Conservation (phyloP, 441 rosid genomes). For the Bruguiera hainesii region DNA sequence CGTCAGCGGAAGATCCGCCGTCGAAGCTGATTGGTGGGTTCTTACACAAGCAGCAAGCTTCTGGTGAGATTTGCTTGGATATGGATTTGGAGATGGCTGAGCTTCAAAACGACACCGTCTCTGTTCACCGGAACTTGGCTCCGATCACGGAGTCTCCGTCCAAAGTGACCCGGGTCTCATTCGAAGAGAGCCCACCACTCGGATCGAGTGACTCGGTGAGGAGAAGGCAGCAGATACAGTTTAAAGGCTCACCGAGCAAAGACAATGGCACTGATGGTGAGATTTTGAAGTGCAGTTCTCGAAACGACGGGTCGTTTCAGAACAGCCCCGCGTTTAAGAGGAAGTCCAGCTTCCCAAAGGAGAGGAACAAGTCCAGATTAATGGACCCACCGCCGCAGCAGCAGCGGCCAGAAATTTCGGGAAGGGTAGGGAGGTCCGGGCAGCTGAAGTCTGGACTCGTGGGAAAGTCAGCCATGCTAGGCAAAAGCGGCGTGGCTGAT, state of each 20-base stretch:
- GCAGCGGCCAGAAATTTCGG: slow-evolving; percentile 26
- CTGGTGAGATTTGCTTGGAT: slow-evolving; percentile 67
- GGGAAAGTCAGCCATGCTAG: slow-evolving; percentile 46
- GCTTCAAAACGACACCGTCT: slow-evolving; percentile 20
- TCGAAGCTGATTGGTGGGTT: slow-evolving; percentile 73
- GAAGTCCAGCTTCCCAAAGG: slow-evolving; percentile 35
- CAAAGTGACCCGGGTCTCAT: slow-evolving; percentile 33
- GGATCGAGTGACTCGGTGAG: slow-evolving; percentile 22
- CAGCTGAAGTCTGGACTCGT: slow-evolving; percentile 48
- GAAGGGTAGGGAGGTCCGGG: slow-evolving; percentile 43
- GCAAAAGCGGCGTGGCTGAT: slow-evolving; percentile 28
- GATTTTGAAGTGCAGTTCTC: slow-evolving; percentile 40
- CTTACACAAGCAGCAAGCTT: slow-evolving; percentile 61
- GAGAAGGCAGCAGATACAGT: slow-evolving; percentile 16
- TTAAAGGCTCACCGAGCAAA: slow-evolving; percentile 12
- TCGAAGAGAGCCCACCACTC: slow-evolving; percentile 27
- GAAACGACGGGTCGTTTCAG: slow-evolving; percentile 26
- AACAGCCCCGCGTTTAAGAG: slow-evolving; percentile 34
- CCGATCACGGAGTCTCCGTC: slow-evolving; percentile 29
- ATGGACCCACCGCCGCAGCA: slow-evolving; percentile 45
- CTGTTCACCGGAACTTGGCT: slow-evolving; percentile 10
- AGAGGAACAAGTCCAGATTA: slow-evolving; percentile 55
- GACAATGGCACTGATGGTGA: slow-evolving; percentile 15
- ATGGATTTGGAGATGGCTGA: slow-evolving; percentile 58
- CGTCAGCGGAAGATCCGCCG: slow-evolving; percentile 53